Percentiles rank a stretch among this genome's conserved stretches.
Evolutionary conservation across 2,329 filamentous ascomycete species (phyloP).

Genomic region (Lachnellula arida): DNA sequence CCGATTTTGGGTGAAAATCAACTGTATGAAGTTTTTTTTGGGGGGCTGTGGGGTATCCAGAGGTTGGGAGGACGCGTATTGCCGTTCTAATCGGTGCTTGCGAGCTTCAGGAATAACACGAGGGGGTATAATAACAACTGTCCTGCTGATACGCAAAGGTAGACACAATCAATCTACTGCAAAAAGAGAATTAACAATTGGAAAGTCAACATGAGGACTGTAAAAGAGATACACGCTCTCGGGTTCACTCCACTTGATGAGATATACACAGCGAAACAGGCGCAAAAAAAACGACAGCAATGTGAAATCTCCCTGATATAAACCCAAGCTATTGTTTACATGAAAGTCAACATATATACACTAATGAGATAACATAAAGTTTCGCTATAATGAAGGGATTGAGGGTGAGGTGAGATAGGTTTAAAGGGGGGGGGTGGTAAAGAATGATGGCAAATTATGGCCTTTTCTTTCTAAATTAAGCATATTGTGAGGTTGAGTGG

Average conservation of each 20-base stretch:
- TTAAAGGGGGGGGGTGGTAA: background rate
- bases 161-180: background rate
- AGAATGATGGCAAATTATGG: slow-evolving; percentile 19
- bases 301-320: background rate
- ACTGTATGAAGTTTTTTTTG: slow-evolving; percentile 5
- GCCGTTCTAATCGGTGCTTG: slow-evolving; percentile 18
- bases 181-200: background rate
- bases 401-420: background rate
- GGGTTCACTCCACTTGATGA: background rate
- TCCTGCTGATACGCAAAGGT: background rate
- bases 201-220: background rate
- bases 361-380: background rate
- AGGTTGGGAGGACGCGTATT: slow-evolving; percentile 17
- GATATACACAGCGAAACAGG: background rate
- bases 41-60: slow-evolving; percentile 7
- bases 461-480: slow-evolving; percentile 8
- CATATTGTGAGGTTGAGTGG: background rate
- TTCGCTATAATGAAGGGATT: background rate
- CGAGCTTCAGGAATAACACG: slow-evolving; percentile 13
- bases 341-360: background rate
- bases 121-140: background rate
- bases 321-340: background rate
- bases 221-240: background rate
- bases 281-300: background rate
- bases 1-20: slow-evolving; percentile 6